Evolutionary conservation across 1,139 yeast genomes (phyloP).

Genomic region (Protomyces macrosporus): DNA sequence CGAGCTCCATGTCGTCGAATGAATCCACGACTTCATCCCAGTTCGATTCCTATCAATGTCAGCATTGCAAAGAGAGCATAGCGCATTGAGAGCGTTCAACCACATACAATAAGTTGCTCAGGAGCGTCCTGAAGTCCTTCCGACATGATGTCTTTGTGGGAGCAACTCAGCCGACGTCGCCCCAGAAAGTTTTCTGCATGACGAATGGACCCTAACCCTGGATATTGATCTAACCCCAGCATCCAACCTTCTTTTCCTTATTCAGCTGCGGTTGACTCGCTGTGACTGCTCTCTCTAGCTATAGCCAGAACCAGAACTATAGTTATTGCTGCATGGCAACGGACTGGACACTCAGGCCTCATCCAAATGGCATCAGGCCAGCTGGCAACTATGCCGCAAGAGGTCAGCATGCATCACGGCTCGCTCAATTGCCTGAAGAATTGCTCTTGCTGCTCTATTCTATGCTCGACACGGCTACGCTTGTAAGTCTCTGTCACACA

Average conservation of each 20-base stretch:
- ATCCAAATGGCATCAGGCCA: constrained; percentile 26
- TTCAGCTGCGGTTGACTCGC: neutral
- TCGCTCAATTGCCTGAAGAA: constrained; percentile 34
- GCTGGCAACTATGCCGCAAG: constrained; percentile 11
- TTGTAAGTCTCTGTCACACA: constrained; percentile 51
- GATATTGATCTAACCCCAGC: neutral
- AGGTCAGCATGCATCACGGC: neutral
- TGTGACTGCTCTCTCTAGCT: neutral
- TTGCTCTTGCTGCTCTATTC: constrained; percentile 48
- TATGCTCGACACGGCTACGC: constrained; percentile 46
- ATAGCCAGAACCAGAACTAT: neutral
- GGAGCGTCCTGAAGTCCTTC: neutral
- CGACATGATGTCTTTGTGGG: neutral
- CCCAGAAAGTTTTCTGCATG: neutral
- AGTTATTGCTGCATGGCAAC: neutral
- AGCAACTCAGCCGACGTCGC: neutral
- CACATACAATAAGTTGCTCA: neutral
- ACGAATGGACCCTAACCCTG: neutral
- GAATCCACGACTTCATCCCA: constrained; percentile 69
- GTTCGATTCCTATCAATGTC: constrained; percentile 56
- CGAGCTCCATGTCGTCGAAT: constrained; percentile 44
- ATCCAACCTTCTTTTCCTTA: neutral
- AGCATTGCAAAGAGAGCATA: neutral
- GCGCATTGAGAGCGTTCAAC: neutral
- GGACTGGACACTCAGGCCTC: neutral